These are phyloP conservation scores for Pholiota microspora DNA, from an alignment of 768 basidiomycete genomes.

Conservation along the genomic window DNA sequence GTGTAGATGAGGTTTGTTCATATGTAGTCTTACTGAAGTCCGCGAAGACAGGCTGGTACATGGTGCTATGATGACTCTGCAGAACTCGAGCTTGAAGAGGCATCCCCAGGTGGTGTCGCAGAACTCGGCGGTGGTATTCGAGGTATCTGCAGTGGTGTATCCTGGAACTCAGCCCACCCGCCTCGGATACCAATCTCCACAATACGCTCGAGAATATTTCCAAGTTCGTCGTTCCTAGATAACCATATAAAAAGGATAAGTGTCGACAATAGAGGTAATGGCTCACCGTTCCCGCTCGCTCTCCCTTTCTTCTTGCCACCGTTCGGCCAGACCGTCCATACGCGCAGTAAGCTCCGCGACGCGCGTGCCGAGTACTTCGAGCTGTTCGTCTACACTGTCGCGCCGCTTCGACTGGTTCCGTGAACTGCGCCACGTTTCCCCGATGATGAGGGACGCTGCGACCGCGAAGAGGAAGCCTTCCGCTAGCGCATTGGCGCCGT, in stretches of 20 bases:
- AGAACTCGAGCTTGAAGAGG: background rate
- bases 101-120: background rate
- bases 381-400: slow-evolving; percentile 67
- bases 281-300: slow-evolving; percentile 47
- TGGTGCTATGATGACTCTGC: background rate
- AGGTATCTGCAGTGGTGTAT: background rate
- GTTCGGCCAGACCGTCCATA: slow-evolving; percentile 36
- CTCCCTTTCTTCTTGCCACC: slow-evolving; percentile 41
- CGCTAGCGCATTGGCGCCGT: slow-evolving; percentile 80
- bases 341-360: slow-evolving; percentile 45
- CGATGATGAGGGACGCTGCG: slow-evolving; percentile 69
- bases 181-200: slow-evolving; percentile 66
- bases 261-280: slow-evolving; percentile 10
- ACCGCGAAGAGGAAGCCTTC: slow-evolving; percentile 85
- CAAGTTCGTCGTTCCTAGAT: slow-evolving; percentile 63
- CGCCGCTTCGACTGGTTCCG: slow-evolving; percentile 68
- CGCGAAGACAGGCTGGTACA: too few relatives aligned
- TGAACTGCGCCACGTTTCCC: slow-evolving; percentile 75
- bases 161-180: slow-evolving; percentile 42
- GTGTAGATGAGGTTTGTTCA: too few relatives aligned
- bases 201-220: slow-evolving; percentile 59
- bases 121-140: background rate
- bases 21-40: too few relatives aligned
- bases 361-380: slow-evolving; percentile 53
- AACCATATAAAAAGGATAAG: background rate